Evolutionary conservation across 192 early-diverging fungal genomes (phyloP), one percentile per base, ranked within the genome.

Genomic region (Podila epicladia): DNA sequence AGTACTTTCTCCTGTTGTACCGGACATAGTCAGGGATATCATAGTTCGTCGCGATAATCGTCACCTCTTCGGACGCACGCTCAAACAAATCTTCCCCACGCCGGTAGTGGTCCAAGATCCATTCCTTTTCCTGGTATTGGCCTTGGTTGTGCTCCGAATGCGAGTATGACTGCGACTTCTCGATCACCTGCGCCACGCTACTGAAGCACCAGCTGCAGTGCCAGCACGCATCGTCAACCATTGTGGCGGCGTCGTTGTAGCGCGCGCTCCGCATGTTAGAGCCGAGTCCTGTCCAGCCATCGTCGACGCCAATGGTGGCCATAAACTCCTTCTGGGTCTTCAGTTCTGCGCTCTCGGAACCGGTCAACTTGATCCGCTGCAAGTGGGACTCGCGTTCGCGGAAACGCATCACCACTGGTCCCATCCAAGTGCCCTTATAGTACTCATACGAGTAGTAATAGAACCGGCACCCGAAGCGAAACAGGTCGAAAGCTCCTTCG

Each of bases 141-240:
- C 9, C 20, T 3, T 71, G 60, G 33, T 71, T 71, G 20, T 57
- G 62, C 41, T 71, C 69, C 60, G 20, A 9, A 32, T 64, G 69
- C 32, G 69, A 71, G n/a, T 71, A 71, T 2, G 61, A 24, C 35
- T 64, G 32, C 0, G 63, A 22, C 53, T 71, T 71, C 13, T 20
- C n/a, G 13, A 57, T n/a, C 3, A 64, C 49, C 28, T 63, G n/a
- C 3, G 60, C 53, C 12, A 64, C 63, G n/a, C 24, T 53, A 17
- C 61, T 26, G 24, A 71, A 71, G 12, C 50, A 71, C 69, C 69
- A 71, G 32, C 48, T 64, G 32, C 62, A 71, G 19, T 71, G 69
- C 29, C 15, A 38, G 19, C 69, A 63, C 8, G 61, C 45, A 57
- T 71, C 32, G 35, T 55, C 50, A 0, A 71, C 50, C 37, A 22